These are phyloP conservation scores for Podospora bellae-mahoneyi DNA, from an alignment of 495 filamentous ascomycete genomes.

Conservation along the genomic window DNA sequence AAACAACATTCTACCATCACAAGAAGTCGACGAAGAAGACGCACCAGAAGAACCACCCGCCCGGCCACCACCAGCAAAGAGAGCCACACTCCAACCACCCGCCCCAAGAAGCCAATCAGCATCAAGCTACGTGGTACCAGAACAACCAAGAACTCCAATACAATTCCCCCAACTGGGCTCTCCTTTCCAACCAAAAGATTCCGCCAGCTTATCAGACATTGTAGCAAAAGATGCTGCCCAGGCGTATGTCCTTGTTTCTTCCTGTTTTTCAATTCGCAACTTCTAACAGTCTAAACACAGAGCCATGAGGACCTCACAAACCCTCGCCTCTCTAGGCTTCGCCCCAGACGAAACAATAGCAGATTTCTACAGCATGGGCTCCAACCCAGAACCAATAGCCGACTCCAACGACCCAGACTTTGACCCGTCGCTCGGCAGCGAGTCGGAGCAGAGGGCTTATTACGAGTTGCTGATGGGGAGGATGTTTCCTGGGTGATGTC, in stretches of 20 bases:
- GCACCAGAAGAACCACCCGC: constrained; percentile 13
- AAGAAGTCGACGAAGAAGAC: constrained; percentile 20
- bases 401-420: constrained; percentile 24
- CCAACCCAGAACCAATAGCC: constrained; percentile 33
- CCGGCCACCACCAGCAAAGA: constrained; percentile 22
- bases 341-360: constrained; percentile 38
- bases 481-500: constrained; percentile 17
- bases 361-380: constrained; percentile 39
- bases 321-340: constrained; percentile 36
- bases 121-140: constrained; percentile 9
- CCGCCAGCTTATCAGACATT: constrained; percentile 32
- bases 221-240: constrained; percentile 38
- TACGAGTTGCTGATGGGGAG: constrained; percentile 40
- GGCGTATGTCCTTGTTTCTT: constrained; percentile 20
- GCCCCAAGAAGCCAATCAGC: constrained; percentile 15
- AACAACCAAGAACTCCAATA: constrained; percentile 9
- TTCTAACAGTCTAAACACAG: constrained; percentile 6
- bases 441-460: constrained; percentile 36
- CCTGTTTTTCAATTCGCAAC: not conserved
- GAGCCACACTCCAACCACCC: constrained; percentile 12
- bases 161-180: not conserved
- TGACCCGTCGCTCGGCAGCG: constrained; percentile 32
- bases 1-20: constrained; percentile 3
- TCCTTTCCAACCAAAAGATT: constrained; percentile 16
- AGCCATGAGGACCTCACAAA: constrained; percentile 32